These are phyloP conservation scores for Deuterostichococcus epilithicus DNA, from an alignment of 139 green algal species.

Conservation along the genomic window DNA sequence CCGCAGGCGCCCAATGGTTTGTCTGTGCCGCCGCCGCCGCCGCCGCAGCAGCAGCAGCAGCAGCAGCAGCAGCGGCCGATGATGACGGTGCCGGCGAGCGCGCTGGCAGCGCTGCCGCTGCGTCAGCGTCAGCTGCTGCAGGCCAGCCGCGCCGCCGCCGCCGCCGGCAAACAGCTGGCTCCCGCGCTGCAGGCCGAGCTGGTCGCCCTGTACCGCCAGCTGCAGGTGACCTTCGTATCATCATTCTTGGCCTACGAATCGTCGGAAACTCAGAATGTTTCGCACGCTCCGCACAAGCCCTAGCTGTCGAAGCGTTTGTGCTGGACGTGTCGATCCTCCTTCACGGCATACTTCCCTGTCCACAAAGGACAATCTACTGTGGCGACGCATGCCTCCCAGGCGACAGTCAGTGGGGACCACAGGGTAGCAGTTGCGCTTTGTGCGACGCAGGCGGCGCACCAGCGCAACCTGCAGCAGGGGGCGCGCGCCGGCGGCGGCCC, in stretches of 20 bases:
- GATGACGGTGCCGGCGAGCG: neutral
- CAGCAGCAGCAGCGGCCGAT: neutral
- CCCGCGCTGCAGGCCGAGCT: neutral
- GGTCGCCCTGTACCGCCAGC: neutral
- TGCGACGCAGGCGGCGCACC: neutral
- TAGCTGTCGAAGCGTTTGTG: no score
- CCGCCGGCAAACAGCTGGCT: neutral
- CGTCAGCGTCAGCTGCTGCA: neutral
- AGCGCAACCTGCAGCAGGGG: neutral
- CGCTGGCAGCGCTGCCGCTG: neutral
- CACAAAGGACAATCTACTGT: no score
- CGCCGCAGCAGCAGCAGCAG: neutral
- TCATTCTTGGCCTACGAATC: no score
- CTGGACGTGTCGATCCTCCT: no score
- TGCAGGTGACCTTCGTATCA: neutral
- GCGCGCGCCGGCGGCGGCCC: neutral
- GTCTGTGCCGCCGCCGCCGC: neutral
- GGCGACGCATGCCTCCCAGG: no score
- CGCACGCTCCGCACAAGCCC: no score
- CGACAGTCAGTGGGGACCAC: neutral
- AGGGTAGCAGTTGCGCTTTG: no score
- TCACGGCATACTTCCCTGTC: no score
- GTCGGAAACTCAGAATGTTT: no score
- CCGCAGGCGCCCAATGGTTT: neutral
- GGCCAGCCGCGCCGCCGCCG: neutral